Evolutionary conservation across 495 filamentous ascomycete genomes (phyloP).

Genomic region (Parathielavia hyrcaniae): DNA sequence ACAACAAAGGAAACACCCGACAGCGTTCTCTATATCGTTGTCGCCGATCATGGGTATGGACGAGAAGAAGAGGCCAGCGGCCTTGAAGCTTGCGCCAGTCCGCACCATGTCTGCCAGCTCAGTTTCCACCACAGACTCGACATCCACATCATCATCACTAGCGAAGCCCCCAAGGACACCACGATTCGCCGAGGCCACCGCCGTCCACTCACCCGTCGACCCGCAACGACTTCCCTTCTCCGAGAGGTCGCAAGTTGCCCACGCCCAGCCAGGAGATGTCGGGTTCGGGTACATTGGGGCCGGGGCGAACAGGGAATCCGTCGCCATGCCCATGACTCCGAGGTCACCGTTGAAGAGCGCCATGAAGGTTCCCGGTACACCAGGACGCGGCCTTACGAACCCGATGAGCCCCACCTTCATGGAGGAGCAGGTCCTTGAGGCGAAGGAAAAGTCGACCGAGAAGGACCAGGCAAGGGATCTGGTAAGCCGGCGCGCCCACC

Average conservation of each 20-base stretch:
- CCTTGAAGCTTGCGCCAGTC: constrained; percentile 43
- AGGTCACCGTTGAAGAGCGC: constrained; percentile 77
- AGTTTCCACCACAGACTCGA: constrained; percentile 48
- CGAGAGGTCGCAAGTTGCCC: constrained; percentile 51
- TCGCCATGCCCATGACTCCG: constrained; percentile 55
- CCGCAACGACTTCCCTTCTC: constrained; percentile 59
- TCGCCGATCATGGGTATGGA: constrained; percentile 28
- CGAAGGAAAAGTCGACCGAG: constrained; percentile 67
- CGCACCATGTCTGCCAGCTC: constrained; percentile 47
- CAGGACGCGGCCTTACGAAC: constrained; percentile 55
- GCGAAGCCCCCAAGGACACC: constrained; percentile 68
- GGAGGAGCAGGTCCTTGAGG: constrained; percentile 78
- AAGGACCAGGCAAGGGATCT: constrained; percentile 78
- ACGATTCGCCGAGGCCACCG: constrained; percentile 85
- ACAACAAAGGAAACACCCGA: constrained; percentile 19
- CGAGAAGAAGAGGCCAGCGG: constrained; percentile 48
- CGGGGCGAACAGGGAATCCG: constrained; percentile 41
- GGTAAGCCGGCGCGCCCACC: constrained; percentile 48
- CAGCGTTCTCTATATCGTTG: constrained; percentile 22
- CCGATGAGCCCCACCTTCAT: constrained; percentile 83
- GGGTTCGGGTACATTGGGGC: constrained; percentile 84
- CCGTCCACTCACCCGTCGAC: constrained; percentile 78
- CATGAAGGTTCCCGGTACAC: constrained; percentile 75
- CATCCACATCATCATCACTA: constrained; percentile 55
- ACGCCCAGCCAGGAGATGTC: constrained; percentile 70